Percentiles rank a stretch among this genome's conserved stretches.
Conservation (phyloP, 2,329 filamentous ascomycete species). For the Phyllosticta capitalensis region DNA sequence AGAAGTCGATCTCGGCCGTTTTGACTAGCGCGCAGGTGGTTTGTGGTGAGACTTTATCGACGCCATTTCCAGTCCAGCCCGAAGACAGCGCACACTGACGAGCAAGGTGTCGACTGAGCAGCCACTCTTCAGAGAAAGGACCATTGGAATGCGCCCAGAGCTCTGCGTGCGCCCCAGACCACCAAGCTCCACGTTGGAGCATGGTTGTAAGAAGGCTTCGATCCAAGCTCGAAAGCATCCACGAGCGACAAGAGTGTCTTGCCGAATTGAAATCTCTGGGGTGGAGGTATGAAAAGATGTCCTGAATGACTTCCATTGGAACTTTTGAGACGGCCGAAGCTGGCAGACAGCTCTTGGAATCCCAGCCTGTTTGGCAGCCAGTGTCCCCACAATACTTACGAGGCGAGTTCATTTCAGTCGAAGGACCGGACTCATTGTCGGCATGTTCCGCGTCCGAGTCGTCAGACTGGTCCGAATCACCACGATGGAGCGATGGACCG, state of each 20-base stretch:
- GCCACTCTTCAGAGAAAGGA: conserved; percentile 23
- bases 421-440: background rate
- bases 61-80: conserved; percentile 31
- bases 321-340: background rate
- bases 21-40: background rate
- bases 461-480: background rate
- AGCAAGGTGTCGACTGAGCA: conserved; percentile 38
- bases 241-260: conserved; percentile 49
- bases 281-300: conserved; percentile 36
- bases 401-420: background rate
- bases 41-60: conserved; percentile 16
- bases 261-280: conserved; percentile 51
- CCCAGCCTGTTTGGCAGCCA: background rate
- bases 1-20: conserved; percentile 13
- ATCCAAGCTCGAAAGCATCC: conserved; percentile 51
- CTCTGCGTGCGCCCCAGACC: conserved; percentile 16
- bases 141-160: background rate
- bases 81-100: conserved; percentile 40
- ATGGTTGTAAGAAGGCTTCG: conserved; percentile 41
- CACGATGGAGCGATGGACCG: conserved; percentile 10
- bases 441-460: background rate
- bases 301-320: conserved; percentile 39
- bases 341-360: background rate
- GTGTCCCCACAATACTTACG: background rate
- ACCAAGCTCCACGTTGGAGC: conserved; percentile 49